Conservation (phyloP, 129 eudicot species). For the Centaurea solstitialis region DNA sequence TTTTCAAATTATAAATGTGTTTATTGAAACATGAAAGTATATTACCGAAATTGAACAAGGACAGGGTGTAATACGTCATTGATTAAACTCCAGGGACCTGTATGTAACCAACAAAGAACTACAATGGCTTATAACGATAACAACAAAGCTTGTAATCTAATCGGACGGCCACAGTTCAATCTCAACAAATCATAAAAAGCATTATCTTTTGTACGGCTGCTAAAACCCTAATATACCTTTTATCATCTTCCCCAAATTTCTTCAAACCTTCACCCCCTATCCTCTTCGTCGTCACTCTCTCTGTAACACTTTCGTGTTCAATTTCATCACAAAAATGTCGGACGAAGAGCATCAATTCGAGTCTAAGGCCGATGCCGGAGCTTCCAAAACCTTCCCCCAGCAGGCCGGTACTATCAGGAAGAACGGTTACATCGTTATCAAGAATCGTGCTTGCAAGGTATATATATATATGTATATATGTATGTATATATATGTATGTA, state of each 20-base stretch:
- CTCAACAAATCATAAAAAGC: background rate
- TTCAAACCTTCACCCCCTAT: background rate
- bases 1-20: background rate
- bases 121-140: conserved; percentile 9
- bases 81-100: background rate
- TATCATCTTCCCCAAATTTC: background rate
- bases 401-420: conserved; percentile 79
- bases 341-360: conserved; percentile 85
- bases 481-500: too few species aligned
- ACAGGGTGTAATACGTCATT: background rate
- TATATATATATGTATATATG: too few species aligned
- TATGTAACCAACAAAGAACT: background rate
- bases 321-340: conserved; percentile 38
- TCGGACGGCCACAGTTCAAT: conserved; percentile 16
- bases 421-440: conserved; percentile 63
- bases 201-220: conserved; percentile 27
- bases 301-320: background rate
- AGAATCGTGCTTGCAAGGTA: conserved; percentile 79
- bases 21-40: background rate
- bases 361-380: conserved; percentile 72
- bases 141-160: background rate
- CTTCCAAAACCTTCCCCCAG: conserved; percentile 70
- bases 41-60: background rate
- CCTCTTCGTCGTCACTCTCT: conserved; percentile 33
- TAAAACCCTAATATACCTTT: conserved; percentile 31